Percentiles rank a stretch among this genome's conserved stretches.
Conservation (phyloP, 352 stramenopile species). For the Phytophthora boehmeriae region DNA sequence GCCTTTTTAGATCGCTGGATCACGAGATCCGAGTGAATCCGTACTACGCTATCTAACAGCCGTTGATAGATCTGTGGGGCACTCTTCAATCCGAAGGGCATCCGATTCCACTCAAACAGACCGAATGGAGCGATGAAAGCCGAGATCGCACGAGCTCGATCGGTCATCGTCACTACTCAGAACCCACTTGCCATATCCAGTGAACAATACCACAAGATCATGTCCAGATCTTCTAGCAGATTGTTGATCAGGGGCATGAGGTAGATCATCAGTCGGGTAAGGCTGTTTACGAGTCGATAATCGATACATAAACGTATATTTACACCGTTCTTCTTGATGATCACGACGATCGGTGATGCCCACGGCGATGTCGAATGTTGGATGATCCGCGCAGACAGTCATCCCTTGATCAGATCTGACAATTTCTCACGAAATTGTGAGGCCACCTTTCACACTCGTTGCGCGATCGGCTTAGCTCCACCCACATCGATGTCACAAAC, state of each 20-base stretch:
- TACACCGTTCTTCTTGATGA: constrained; percentile 45
- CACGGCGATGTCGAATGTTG: constrained; percentile 17
- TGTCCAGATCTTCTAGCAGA: constrained; percentile 18
- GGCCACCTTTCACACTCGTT: constrained; percentile 13
- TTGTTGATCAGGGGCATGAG: constrained; percentile 31
- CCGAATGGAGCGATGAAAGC: background rate
- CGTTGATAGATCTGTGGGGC: constrained; percentile 24
- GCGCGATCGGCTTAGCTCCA: constrained; percentile 19
- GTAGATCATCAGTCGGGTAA: constrained; percentile 24
- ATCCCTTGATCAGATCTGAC: constrained; percentile 32
- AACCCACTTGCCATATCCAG: constrained; percentile 26
- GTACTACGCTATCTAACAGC: constrained; percentile 16
- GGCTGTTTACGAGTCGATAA: constrained; percentile 11
- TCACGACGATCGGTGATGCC: constrained; percentile 43
- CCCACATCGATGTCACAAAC: constrained; percentile 48
- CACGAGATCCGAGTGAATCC: background rate
- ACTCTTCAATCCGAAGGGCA: constrained; percentile 24
- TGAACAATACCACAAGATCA: constrained; percentile 21
- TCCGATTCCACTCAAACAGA: constrained; percentile 17
- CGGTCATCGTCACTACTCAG: constrained; percentile 16
- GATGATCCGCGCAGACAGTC: constrained; percentile 23
- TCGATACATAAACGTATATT: constrained; percentile 39
- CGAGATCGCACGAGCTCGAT: constrained; percentile 10
- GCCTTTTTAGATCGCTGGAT: background rate
- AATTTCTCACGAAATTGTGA: constrained; percentile 27